Base-by-base conservation (phyloP, 495 filamentous ascomycete genomes). In the Neurospora tetraspora region DNA sequence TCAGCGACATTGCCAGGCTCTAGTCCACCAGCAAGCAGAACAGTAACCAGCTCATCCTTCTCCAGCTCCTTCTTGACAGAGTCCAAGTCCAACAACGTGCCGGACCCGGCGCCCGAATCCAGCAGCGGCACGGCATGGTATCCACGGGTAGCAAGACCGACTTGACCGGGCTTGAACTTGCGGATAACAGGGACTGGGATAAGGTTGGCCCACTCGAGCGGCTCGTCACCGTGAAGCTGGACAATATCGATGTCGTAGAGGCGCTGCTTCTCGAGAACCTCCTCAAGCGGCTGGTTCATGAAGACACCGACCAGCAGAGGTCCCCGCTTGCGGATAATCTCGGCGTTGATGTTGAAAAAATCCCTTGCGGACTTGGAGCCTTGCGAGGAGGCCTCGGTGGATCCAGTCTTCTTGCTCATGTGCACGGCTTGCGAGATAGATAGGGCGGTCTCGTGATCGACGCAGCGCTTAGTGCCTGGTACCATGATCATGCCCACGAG, bases 231-330 rank as follows among this genome's bases (percentile, higher is more conserved):
- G 79, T 99, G 96, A 5, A 99, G 86, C 77, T 99, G 96, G 5
- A 99, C 91, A 59, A 96, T 84, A 78, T 99, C 96, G n/a, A 99
- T 90, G 65, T 86, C 85, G 71, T 98, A 87, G 4, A 89, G 85
- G 71, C 87, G 86, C 76, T 94, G 92, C 77, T 94, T 87, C 59
- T 86, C 86, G 31, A 98, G 82, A 23, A 99, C 83, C 71, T 97
- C 93, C 27, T 88, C 86, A 14, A 99, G 84, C 3, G 94, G 90
- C 76, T 98, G 95, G 81, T 97, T 91, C 78, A 91, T 92, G 82
- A 99, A 99, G 6, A 99, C 95, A 70, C 96, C 96, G 39, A 97
- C 96, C 36, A 99, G 86, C 38, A 97, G 84, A 1, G 96, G 91
- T 9, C 91, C 88, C 39, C 73, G 77, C 5, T 79, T 80, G 16